These are phyloP conservation scores for Fusarium coffeatum DNA, from an alignment of 2,329 filamentous ascomycete genomes.

Conservation along the genomic window DNA sequence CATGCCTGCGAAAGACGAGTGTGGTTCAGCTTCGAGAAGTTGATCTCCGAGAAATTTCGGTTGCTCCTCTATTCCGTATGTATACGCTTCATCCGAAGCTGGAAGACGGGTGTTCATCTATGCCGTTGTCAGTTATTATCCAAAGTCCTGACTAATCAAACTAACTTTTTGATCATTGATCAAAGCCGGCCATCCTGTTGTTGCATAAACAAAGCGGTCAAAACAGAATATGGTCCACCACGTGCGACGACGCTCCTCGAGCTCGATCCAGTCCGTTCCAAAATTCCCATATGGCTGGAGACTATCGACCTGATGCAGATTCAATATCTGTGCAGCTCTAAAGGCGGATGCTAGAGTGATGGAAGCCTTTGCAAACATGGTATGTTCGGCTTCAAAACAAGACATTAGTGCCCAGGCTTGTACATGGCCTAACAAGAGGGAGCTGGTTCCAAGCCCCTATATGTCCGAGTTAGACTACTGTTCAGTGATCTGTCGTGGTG, in stretches of 20 bases:
- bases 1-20: conserved; percentile 14
- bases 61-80: conserved; percentile 2
- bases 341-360: conserved; percentile 14
- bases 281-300: accelerated
- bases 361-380: conserved; percentile 24
- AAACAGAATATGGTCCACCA: conserved; percentile 32
- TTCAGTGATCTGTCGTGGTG: accelerated
- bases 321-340: conserved; percentile 13
- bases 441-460: background rate
- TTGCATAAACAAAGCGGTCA: conserved; percentile 21
- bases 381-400: conserved; percentile 24
- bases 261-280: background rate
- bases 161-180: conserved; percentile 1
- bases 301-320: background rate
- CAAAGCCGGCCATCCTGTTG: conserved; percentile 23
- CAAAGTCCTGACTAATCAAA: accelerated
- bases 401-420: conserved; percentile 15
- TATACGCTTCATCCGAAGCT: conserved; percentile 11
- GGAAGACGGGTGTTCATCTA: conserved; percentile 22
- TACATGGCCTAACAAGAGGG: background rate
- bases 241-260: conserved; percentile 18
- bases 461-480: background rate
- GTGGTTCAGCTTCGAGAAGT: background rate
- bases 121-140: background rate
- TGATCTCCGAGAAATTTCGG: conserved; percentile 16